phyloP scores from a whole-genome alignment of 306 rosid genomes.

The Rosa rugosa region DNA sequence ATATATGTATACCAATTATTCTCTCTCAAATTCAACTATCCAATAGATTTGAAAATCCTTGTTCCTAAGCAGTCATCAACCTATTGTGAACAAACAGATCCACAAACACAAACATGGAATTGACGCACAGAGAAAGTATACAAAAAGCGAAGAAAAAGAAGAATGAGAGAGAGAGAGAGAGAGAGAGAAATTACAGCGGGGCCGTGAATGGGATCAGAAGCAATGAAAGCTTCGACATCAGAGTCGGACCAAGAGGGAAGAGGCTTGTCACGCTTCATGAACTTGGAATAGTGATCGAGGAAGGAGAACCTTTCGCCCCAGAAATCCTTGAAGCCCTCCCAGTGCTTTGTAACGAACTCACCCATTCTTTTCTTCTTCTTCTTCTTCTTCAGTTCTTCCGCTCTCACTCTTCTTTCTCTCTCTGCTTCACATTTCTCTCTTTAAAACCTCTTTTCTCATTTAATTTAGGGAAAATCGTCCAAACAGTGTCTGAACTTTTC shows the following conservation, averaged over 20 bases:
- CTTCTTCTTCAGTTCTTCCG: too few species aligned
- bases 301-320: conserved; percentile 69
- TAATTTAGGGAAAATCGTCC: too few species aligned
- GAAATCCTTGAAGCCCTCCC: conserved; percentile 35
- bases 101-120: not conserved
- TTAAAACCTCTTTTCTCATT: too few species aligned
- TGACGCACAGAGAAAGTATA: not conserved
- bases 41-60: too few species aligned
- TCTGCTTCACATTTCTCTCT: too few species aligned
- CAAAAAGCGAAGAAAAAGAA: not conserved
- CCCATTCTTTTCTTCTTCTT: not conserved
- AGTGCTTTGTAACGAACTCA: not conserved
- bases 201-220: conserved; percentile 77
- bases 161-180: not conserved
- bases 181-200: conserved; percentile 40
- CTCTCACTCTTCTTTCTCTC: too few species aligned
- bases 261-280: conserved; percentile 55
- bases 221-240: conserved; percentile 73
- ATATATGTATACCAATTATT: too few species aligned
- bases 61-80: too few species aligned
- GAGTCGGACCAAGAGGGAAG: conserved; percentile 63
- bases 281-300: conserved; percentile 47
- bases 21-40: too few species aligned
- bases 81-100: not conserved
- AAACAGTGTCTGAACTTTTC: too few species aligned